Percentiles rank a stretch among this genome's conserved stretches.
Evolutionary conservation across 345 rosid genomes (phyloP).

Genomic region (Salix exigua): DNA sequence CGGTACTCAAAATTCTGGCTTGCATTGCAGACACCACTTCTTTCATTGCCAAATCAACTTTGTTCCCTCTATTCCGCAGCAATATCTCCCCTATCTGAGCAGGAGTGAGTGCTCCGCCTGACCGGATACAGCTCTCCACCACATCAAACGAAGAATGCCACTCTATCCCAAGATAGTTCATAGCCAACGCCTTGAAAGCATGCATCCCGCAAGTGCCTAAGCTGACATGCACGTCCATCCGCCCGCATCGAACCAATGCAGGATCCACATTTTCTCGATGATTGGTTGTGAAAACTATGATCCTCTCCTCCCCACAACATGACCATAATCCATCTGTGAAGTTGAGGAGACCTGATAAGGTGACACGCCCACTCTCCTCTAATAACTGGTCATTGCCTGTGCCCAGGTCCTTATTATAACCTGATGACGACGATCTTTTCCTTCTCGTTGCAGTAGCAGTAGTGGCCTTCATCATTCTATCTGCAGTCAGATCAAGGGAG

Average conservation of each 20-base stretch:
- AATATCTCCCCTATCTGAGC: conserved; percentile 44
- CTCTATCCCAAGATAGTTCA: conserved; percentile 37
- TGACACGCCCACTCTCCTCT: conserved; percentile 33
- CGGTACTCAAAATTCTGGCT: conserved; percentile 19
- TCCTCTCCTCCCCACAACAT: conserved; percentile 44
- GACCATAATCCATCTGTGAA: conserved; percentile 50
- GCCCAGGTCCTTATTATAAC: neutral
- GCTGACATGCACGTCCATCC: conserved; percentile 50
- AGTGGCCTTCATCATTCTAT: conserved; percentile 25
- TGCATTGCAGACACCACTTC: conserved; percentile 42
- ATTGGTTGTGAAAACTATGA: conserved; percentile 44
- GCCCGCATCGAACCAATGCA: conserved; percentile 41
- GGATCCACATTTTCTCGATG: conserved; percentile 44
- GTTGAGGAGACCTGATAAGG: conserved; percentile 43
- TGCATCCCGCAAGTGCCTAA: conserved; percentile 39
- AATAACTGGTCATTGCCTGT: neutral
- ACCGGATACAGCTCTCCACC: conserved; percentile 40
- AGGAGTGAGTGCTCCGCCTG: conserved; percentile 43
- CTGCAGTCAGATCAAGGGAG: conserved; percentile 28
- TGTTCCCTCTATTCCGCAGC: conserved; percentile 35
- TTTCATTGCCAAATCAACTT: conserved; percentile 37
- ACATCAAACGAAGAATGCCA: conserved; percentile 31
- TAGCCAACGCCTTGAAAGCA: conserved; percentile 37
- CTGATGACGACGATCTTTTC: conserved; percentile 10
- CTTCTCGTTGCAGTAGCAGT: neutral